Evolutionary conservation across 1,284 basidiomycete genomes (phyloP), one percentile per base, ranked within the genome.

Genomic region (Malassezia dermatis): DNA sequence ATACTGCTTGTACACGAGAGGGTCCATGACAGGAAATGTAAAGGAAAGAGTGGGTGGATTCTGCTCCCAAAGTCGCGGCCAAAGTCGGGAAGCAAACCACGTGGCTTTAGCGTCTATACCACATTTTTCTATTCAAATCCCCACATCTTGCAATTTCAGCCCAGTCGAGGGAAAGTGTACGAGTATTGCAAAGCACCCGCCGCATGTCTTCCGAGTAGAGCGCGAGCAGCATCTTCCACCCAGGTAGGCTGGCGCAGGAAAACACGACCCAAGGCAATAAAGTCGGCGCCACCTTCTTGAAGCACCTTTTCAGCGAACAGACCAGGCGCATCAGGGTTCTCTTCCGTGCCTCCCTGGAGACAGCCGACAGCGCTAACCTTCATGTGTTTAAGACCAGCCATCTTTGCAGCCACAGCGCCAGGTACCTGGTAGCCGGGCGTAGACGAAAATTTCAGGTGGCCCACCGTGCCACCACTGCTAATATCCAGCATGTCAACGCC

Each of bases 401-500:
- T 44, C n/a, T 56, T 50, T 17, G 65, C 62, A 1, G 59, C 70
- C 7, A 32, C 45, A 0, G 71, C 64, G 4, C 58, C 63, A 13
- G 59, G 63, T 11, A 66, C 51, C 58, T 72, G 70, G 59, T 74
- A 74, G 1, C 62, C 70, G 1, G 69, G 65, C 2, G 51, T 54
- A 2, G 42, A 31, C 10, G 50, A 53, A 51, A 73, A 67, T 41
- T 61, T 53, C 40, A 69, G 64, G 52, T 57, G 60, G 3, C 54
- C 51, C 5, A 69, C 65, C 6, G 66, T 58, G 17, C 71, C 71
- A 17, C 64, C 68, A 1, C 61, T 64, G 47, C 63, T 66, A 11
- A 63, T 42, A 31, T 74, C 71, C 37, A 74, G 56, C 42, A 74
- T 53, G 40, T 72, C 70, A 6, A 74, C 67, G n/a, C 61, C 60